Evolutionary conservation across 352 stramenopile genomes (phyloP), one percentile per base, ranked within the genome.

Genomic region (Saprolegnia parasitica): DNA sequence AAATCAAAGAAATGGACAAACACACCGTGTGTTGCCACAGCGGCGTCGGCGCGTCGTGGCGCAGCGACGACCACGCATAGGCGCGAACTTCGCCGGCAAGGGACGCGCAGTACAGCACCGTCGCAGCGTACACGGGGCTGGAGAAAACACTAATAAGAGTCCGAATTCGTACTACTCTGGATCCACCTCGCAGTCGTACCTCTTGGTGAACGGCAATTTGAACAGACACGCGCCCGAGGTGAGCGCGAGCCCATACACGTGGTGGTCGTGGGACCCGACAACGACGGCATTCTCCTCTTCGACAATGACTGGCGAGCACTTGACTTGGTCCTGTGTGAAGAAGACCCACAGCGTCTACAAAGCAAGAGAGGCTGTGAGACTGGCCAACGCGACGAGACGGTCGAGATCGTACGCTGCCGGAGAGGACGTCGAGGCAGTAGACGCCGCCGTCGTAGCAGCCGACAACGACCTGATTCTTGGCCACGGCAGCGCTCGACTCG

Each of bases 361-460:
- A 24, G 18, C n/a, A n/a, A 50, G 23, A 24, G 23, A 20, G 1
- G 35, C 11, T 21, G 18, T 32, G 56, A 13, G 2, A 49, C 16
- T n/a, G n/a, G 18, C 55, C 18, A 13, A 37, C 55, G 3, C 5
- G 37, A 16, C 24, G 16, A 60, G 0, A 9, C 32, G 1, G 20
- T 45, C 35, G 37, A 49, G 18, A 8, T 2, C n/a, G 18, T 56
- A 67, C 58, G 15, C 54, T 23, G 58, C 58, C 58, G 13, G 37
- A 24, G n/a, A 37, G 21, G 39, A 49, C 6, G 16, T 32, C 20
- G 13, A 67, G 39, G 42, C 58, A 56, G 24, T 67, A 67, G 58
- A 67, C 18, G 16, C 32, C 20, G n/a, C 58, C 58, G 45, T 67
- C 58, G 39, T 67, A 67, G 40, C 58, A 67, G 24, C 58, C 58